These are phyloP conservation scores for Sarcocystis neurona DNA, from an alignment of 169 alveolate genomes.

Conservation along the genomic window DNA sequence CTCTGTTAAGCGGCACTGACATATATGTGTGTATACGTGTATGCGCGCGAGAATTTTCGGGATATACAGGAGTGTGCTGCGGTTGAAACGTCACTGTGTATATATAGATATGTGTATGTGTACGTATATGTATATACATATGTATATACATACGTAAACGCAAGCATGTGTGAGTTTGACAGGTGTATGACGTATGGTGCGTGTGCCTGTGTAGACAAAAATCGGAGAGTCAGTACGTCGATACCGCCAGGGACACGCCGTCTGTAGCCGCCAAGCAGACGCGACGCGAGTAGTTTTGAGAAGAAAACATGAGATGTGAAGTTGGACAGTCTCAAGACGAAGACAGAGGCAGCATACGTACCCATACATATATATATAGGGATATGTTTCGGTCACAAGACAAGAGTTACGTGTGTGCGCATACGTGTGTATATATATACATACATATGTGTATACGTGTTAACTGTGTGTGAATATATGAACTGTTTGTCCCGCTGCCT, in stretches of 20 bases:
- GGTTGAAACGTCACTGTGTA: neutral
- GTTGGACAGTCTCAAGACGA: neutral
- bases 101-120: too few species aligned
- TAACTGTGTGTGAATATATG: too few species aligned
- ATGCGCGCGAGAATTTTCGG: too few species aligned
- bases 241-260: neutral
- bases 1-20: neutral
- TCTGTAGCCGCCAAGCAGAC: neutral
- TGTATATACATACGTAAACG: too few species aligned
- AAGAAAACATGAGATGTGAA: too few species aligned
- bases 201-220: too few species aligned
- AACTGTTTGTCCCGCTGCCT: too few species aligned
- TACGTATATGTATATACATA: too few species aligned
- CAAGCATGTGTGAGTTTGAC: too few species aligned
- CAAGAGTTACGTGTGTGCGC: neutral
- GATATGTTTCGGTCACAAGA: neutral
- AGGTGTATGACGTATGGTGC: too few species aligned
- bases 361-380: neutral
- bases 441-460: neutral
- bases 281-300: neutral
- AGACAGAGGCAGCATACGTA: neutral
- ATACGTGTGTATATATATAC: neutral
- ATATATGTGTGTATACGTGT: neutral
- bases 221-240: neutral
- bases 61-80: too few species aligned